These are phyloP conservation scores for Rhizoclosmatium globosum DNA, from an alignment of 192 early-diverging fungal genomes.

Conservation along the genomic window DNA sequence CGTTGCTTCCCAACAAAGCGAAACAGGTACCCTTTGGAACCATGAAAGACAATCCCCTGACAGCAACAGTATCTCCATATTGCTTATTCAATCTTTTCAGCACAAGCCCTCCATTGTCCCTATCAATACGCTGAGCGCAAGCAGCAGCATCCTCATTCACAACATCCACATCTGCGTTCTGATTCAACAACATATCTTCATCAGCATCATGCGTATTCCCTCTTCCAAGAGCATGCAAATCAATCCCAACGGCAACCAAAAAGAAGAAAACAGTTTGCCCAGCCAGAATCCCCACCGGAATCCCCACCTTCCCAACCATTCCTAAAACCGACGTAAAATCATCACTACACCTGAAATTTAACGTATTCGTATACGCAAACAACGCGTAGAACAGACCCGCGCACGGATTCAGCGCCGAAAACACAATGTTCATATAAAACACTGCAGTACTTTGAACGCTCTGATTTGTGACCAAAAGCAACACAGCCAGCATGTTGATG, in stretches of 20 bases:
- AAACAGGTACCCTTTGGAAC: background rate
- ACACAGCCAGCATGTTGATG: background rate
- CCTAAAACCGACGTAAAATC: background rate
- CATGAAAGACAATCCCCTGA: background rate
- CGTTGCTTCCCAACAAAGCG: constrained; percentile 3
- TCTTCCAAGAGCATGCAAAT: background rate
- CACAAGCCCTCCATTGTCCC: background rate
- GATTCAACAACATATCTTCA: background rate
- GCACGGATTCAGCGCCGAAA: background rate
- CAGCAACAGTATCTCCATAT: constrained; percentile 7
- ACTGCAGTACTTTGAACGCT: background rate
- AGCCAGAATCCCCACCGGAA: background rate
- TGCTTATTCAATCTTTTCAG: background rate
- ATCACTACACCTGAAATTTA: background rate
- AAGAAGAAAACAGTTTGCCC: constrained; percentile 9
- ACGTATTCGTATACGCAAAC: background rate
- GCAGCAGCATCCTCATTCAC: constrained; percentile 30
- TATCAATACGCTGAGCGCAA: background rate
- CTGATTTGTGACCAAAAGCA: background rate
- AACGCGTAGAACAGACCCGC: background rate
- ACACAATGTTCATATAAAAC: background rate
- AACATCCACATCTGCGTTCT: constrained; percentile 33
- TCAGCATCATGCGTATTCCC: background rate
- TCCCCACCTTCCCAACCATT: background rate
- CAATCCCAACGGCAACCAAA: background rate